These are phyloP conservation scores for Turnera subulata DNA, from an alignment of 345 rosid species.

Conservation along the genomic window DNA sequence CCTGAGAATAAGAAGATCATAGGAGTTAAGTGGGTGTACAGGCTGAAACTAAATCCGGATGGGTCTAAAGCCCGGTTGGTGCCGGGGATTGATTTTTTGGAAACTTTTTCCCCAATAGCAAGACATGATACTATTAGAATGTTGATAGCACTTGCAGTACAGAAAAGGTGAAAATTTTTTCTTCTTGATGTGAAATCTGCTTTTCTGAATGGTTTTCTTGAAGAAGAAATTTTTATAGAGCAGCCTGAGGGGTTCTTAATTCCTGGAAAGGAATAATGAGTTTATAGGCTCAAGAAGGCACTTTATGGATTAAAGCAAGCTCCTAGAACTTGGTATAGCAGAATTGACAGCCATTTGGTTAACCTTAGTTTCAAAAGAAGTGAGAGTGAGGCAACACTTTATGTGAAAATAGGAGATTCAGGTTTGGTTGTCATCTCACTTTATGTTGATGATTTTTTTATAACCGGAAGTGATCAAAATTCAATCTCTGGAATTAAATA, in stretches of 20 bases:
- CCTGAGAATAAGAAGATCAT: background rate
- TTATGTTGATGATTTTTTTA: slow-evolving; percentile 1
- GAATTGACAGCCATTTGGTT: background rate
- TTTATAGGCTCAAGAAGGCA: background rate
- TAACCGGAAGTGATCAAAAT: background rate
- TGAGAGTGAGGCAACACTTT: background rate
- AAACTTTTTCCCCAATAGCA: background rate
- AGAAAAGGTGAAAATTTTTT: background rate
- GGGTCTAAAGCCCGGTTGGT: background rate
- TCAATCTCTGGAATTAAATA: background rate
- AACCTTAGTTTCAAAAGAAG: background rate
- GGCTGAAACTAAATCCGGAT: background rate
- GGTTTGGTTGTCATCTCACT: background rate
- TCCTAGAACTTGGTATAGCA: background rate
- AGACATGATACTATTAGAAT: background rate
- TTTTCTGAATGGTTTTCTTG: background rate
- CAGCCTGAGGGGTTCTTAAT: background rate
- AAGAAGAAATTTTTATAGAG: background rate
- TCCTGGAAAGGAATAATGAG: background rate
- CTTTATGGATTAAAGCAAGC: background rate
- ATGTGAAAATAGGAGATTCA: background rate
- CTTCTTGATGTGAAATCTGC: background rate
- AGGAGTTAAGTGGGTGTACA: background rate
- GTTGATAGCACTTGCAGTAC: background rate
- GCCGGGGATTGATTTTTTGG: background rate